Evolutionary conservation across 2,329 filamentous ascomycete species (phyloP).

Genomic region (Endoconidiophora polonica): DNA sequence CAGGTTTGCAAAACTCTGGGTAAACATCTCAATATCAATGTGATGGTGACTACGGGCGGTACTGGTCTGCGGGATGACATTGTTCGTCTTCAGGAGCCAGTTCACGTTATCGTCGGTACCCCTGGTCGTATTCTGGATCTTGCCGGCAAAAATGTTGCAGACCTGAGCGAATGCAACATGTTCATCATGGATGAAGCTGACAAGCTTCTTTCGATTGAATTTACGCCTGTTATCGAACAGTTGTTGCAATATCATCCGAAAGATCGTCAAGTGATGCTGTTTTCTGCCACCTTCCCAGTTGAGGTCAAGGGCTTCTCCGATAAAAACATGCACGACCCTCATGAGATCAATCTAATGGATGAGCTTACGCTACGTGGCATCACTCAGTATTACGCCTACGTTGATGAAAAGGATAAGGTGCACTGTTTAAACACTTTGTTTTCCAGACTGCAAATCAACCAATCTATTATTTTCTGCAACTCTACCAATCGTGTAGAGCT

Average conservation of each 20-base stretch:
- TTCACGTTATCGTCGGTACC: conserved; percentile 95
- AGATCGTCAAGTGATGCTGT: conserved; percentile 97
- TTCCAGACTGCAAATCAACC: conserved; percentile 97
- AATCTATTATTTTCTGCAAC: conserved; percentile 99
- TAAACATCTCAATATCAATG: conserved; percentile 91
- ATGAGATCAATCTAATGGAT: conserved; percentile 99
- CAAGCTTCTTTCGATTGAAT: conserved; percentile 90
- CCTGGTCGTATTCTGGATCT: conserved; percentile 92
- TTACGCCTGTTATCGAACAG: conserved; percentile 94
- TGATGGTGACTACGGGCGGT: conserved; percentile 98
- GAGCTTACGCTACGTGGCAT: conserved; percentile 95
- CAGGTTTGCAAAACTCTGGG: conserved; percentile 98
- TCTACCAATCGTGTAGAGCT: conserved; percentile 96
- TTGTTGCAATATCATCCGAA: conserved; percentile 89
- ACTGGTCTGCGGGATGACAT: conserved; percentile 94
- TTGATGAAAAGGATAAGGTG: conserved; percentile 98
- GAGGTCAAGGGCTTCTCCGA: conserved; percentile 97
- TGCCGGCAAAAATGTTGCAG: conserved; percentile 89
- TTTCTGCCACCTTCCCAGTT: conserved; percentile 92
- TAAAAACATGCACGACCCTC: conserved; percentile 90
- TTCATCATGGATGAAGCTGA: conserved; percentile 99
- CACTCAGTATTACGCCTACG: conserved; percentile 97
- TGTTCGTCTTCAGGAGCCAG: conserved; percentile 78
- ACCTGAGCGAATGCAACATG: conserved; percentile 88
- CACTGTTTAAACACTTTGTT: conserved; percentile 98